Base-by-base conservation (phyloP, 2,329 filamentous ascomycete species). In the Neonectria coccinea region DNA sequence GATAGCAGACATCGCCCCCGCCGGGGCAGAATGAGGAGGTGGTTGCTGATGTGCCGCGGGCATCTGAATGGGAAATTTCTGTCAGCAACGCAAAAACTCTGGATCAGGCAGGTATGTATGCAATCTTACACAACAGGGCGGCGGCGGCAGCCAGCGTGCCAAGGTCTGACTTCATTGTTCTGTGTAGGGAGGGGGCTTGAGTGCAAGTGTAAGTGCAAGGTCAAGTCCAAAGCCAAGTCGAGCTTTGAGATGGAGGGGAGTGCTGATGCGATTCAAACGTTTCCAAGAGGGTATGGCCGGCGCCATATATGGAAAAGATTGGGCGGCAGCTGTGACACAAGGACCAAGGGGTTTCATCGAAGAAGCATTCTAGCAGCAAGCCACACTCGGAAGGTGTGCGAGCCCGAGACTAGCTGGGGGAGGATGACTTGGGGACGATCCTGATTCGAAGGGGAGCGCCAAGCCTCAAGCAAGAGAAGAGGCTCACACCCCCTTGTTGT, bases 1-100 rank as follows among this genome's bases (percentile, higher is more conserved):
- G 79, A 76, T 83, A 89, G 76, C 87, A 89, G 44, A 88, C 75
- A n/a, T 78, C 69, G 31, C 75, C 73, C 55, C 72, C 67, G 5
- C 73, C 73, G 45, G 84, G 80, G 69, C 85, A 88, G 69, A 78
- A 77, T 4, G 77, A 73, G 3, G 74, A 69, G 22, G 76, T 73
- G 27, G 70, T 70, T 51, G 76, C 76, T 6, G 62, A 70, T 18
- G 65, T 65, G 11, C 59, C 63, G 16, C 62, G 56, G 10, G 65
- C 65, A 54, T 69, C 76, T 78, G 39, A 25, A 27, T n/a, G 14
- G 25, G 25, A 20, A 12, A n/a, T 8, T 8, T 20, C 8, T 61
- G 62, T 73, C 60, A 67, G 62, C 60, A 44, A 36, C 18, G 25
- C 25, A 25, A 25, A 16, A 39, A 14, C 7, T 27, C 33, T 29